phyloP scores from a whole-genome alignment of 768 basidiomycete genomes.

The Roridomyces roridus region DNA sequence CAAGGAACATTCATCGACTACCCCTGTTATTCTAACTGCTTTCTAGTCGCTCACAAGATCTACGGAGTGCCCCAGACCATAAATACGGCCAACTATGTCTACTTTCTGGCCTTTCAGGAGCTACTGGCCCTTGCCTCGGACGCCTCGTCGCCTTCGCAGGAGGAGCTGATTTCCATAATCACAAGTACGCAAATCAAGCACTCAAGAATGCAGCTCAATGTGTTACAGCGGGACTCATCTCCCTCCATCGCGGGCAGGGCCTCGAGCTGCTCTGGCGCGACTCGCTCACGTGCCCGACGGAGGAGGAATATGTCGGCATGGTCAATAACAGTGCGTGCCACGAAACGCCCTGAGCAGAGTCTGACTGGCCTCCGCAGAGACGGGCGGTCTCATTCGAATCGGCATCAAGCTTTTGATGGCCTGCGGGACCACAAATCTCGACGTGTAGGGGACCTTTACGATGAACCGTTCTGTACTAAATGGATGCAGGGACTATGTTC shows the following conservation, averaged over 20 bases:
- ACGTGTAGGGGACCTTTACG: constrained; percentile 54
- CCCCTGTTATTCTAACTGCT: background rate
- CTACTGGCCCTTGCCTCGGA: constrained; percentile 57
- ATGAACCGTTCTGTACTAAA: background rate
- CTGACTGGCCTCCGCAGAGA: constrained; percentile 61
- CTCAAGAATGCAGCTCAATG: background rate
- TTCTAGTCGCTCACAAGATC: constrained; percentile 90
- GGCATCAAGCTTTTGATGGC: constrained; percentile 98
- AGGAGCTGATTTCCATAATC: constrained; percentile 71
- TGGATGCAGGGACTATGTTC: constrained; percentile 78
- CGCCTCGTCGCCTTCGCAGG: constrained; percentile 30
- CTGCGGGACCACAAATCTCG: constrained; percentile 65
- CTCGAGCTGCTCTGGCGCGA: constrained; percentile 96
- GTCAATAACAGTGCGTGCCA: constrained; percentile 90
- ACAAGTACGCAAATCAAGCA: constrained; percentile 57
- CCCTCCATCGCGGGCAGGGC: constrained; percentile 95
- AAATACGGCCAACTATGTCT: constrained; percentile 96
- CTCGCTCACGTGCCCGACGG: constrained; percentile 87
- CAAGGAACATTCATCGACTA: background rate
- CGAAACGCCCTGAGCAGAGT: too few species aligned
- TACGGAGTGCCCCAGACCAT: constrained; percentile 97
- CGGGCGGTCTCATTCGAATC: constrained; percentile 90
- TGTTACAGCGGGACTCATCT: constrained; percentile 64
- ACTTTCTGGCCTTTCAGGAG: constrained; percentile 92
- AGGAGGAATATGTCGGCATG: constrained; percentile 95